Conservation (phyloP, 163 green algal species). For the Chlamydomonas reinhardtii region DNA sequence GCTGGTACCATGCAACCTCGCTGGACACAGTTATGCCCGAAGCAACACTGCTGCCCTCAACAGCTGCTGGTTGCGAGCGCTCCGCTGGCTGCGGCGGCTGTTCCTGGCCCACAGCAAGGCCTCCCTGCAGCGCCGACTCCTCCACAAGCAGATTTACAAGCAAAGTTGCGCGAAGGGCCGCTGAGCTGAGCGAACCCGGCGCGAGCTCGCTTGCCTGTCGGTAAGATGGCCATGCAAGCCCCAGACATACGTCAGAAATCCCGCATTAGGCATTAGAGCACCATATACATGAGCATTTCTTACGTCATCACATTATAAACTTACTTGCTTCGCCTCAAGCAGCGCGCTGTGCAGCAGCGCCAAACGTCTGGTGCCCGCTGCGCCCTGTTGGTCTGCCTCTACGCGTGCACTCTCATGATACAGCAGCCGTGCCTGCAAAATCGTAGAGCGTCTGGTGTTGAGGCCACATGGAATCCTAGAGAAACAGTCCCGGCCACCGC, state of each 20-base stretch:
- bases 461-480: too few relatives aligned
- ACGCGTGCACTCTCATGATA: slow-evolving; percentile 74
- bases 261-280: background rate
- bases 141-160: slow-evolving; percentile 77
- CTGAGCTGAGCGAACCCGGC: slow-evolving; percentile 66
- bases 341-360: slow-evolving; percentile 23
- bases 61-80: background rate
- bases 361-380: slow-evolving; percentile 17
- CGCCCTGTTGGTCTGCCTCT: slow-evolving; percentile 36
- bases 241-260: background rate
- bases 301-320: background rate
- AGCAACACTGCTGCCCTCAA: background rate
- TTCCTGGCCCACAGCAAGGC: slow-evolving; percentile 12
- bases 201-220: slow-evolving; percentile 53
- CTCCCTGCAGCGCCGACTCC: slow-evolving; percentile 56
- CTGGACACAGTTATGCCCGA: background rate
- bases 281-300: background rate
- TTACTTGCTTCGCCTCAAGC: slow-evolving; percentile 50
- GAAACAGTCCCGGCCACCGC: too few relatives aligned
- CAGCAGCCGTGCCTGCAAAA: slow-evolving; percentile 68
- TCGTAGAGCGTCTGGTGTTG: background rate
- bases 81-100: slow-evolving; percentile 18
- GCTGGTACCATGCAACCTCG: slow-evolving; percentile 39
- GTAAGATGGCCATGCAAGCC: too few relatives aligned
- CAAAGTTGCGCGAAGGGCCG: slow-evolving; percentile 71